Evolutionary conservation across 208 protist genomes (phyloP), one percentile per base, ranked within the genome.

Genomic region (Wallacemonas rigidus): DNA sequence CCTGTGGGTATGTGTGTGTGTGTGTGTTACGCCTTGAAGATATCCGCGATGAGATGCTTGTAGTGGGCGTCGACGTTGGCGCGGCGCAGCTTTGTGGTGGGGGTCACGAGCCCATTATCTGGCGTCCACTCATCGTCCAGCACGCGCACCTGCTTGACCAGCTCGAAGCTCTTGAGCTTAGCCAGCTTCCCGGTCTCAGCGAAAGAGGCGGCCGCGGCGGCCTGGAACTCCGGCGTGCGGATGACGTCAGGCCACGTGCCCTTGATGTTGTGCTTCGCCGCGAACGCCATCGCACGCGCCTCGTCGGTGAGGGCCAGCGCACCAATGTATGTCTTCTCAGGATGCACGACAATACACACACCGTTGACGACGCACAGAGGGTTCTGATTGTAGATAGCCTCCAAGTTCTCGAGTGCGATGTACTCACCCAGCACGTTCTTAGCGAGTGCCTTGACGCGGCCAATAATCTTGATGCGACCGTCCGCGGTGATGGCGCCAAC

Each of bases 391-490:
- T 96, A 96, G 38, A 89, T 77, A 8, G 92, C 62, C 72, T 96
- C 89, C 0, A 98, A 78, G n/a, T n/a, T 55, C 58, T 98, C 93
- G 48, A 96, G 60, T 11, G 92, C 89, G 57, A 98, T 89, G 82
- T 97, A 98, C 83, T 98, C 93, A 38, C 96, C 96, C 12, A 93
- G 80, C 12, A 74, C 79, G 70, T 95, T 93, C 83, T 98, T 98
- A 71, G 90, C 92, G 48, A 98, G 80, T 36, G 92, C 90, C 86
- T 98, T 98, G 45, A 90, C 76, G 72, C 95, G 88, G 9, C 93
- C 95, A 3, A 98, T 69, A 11, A 98, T 90, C 44, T 77, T 57
- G 12, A 98, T 17, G 6, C 69, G 79, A 8, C 88, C 88, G 17
- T 93, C 81, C 17, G 41, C 36, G 5, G 57, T 45, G 60, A 94